A percentile compares a stretch with the other conserved stretches of the same genome.
These are phyloP conservation scores for Lactuca sativa DNA, from an alignment of 129 eudicot species.

Conservation along the genomic window DNA sequence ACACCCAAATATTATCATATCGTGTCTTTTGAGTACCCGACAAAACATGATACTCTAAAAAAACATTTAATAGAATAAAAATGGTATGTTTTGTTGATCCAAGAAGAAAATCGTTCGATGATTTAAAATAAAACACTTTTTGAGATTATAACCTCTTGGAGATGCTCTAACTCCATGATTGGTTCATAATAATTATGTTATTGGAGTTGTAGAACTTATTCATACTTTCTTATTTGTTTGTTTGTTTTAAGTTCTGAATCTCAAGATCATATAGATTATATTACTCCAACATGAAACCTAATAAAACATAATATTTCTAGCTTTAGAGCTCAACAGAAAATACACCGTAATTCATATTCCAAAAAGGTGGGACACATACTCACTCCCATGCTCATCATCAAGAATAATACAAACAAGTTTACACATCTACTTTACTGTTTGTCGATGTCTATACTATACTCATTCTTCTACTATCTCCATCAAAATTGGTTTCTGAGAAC, in stretches of 20 bases:
- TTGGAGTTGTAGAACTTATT: neutral
- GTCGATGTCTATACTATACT: constrained; percentile 9
- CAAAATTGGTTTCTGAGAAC: constrained; percentile 33
- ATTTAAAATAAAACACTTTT: too few species aligned
- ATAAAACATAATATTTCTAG: neutral
- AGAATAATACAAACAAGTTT: constrained; percentile 16
- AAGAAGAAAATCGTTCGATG: too few species aligned
- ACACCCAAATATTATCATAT: too few species aligned
- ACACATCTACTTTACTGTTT: constrained; percentile 20
- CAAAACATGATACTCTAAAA: too few species aligned
- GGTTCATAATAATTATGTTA: neutral
- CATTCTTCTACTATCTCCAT: constrained; percentile 28
- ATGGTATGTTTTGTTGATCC: too few species aligned
- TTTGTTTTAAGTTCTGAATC: too few species aligned
- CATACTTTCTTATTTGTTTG: neutral
- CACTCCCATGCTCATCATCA: too few species aligned
- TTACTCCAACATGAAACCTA: neutral
- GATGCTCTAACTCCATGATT: neutral
- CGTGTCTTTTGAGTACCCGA: too few species aligned
- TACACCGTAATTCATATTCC: too few species aligned
- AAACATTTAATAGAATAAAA: too few species aligned
- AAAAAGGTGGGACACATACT: too few species aligned
- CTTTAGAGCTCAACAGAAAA: neutral
- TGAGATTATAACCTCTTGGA: too few species aligned
- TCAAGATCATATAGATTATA: neutral